phyloP scores from a whole-genome alignment of 164 flowering plant genomes.

The Vitis rupestris region DNA sequence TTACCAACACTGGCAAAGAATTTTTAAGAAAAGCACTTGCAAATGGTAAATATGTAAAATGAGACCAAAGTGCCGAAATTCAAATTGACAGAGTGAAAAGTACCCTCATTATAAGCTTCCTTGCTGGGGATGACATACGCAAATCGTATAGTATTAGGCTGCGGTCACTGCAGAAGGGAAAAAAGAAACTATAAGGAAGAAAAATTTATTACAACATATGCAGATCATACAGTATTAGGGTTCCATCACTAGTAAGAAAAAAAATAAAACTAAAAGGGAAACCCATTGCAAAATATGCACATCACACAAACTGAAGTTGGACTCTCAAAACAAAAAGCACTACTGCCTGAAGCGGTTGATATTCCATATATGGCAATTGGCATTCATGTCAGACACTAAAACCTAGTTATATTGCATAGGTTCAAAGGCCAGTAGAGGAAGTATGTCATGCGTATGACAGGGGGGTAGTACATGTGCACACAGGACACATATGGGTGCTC shows the following conservation, averaged over 20 bases:
- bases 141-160: conserved; percentile 83
- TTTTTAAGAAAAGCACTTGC: not conserved
- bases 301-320: too few relatives aligned
- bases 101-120: conserved; percentile 87
- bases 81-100: not conserved
- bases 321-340: too few relatives aligned
- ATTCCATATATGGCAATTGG: too few relatives aligned
- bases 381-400: too few relatives aligned
- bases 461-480: too few relatives aligned
- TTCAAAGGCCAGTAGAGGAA: too few relatives aligned
- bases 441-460: too few relatives aligned
- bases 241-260: not conserved
- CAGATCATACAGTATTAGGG: not conserved
- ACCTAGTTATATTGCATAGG: too few relatives aligned
- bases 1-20: not conserved
- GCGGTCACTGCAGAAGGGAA: conserved; percentile 62
- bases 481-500: too few relatives aligned
- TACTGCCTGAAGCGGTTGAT: too few relatives aligned
- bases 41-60: not conserved
- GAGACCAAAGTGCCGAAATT: not conserved
- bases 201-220: not conserved
- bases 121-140: conserved; percentile 71
- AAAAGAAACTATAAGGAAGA: not conserved
- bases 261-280: not conserved
- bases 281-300: not conserved